phyloP scores from a whole-genome alignment of 176 grass and related monocot genomes.

The Triticum urartu region DNA sequence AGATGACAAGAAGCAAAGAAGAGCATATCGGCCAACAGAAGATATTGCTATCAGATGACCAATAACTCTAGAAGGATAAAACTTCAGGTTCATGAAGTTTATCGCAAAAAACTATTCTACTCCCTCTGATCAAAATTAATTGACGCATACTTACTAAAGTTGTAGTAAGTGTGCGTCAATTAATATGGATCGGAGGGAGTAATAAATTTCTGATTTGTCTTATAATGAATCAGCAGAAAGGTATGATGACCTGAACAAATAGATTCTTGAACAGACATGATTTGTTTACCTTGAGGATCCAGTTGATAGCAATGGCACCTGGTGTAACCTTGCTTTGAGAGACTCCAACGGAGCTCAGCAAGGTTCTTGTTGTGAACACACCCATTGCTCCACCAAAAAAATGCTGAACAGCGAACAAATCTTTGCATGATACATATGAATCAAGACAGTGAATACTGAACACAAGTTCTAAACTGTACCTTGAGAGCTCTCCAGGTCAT shows the following conservation, averaged over 20 bases:
- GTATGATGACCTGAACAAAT: not conserved
- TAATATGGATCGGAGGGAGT: too few relatives aligned
- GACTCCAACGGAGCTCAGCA: constrained; percentile 91
- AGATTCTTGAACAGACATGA: not conserved
- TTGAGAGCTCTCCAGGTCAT: constrained; percentile 97
- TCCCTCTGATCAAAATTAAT: too few relatives aligned
- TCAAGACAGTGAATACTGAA: not conserved
- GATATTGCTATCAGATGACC: not conserved
- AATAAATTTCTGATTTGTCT: not conserved
- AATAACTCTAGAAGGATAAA: not conserved
- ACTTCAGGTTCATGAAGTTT: not conserved
- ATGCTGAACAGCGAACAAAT: constrained; percentile 50
- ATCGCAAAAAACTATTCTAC: not conserved
- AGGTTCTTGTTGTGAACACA: constrained; percentile 90
- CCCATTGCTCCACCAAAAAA: constrained; percentile 99
- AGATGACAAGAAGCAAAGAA: not conserved
- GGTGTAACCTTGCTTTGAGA: constrained; percentile 83
- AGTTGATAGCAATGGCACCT: constrained; percentile 98
- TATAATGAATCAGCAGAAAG: not conserved
- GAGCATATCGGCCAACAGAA: not conserved
- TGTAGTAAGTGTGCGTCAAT: too few relatives aligned
- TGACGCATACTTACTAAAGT: too few relatives aligned
- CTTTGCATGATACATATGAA: not conserved
- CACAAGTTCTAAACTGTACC: constrained; percentile 44
- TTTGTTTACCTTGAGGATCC: constrained; percentile 97